Base-by-base conservation (phyloP, 208 protist genomes). In the Trypanosoma conorhini region DNA sequence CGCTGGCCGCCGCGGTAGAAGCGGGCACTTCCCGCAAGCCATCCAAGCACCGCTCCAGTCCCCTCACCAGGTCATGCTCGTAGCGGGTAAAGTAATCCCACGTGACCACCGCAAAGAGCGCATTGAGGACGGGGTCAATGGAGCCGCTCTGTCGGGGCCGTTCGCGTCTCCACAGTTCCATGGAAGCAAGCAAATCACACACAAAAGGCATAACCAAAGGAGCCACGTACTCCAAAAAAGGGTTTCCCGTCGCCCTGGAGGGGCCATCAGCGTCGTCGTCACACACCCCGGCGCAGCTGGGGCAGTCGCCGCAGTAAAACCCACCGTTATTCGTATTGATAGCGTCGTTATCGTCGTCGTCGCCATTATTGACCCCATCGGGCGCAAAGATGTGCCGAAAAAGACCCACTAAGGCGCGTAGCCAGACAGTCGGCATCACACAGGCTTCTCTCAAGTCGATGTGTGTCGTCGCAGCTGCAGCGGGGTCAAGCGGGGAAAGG, bases 51-150 rank as follows among this genome's bases (percentile, higher is more conserved):
- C 33, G 56, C 19, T 50, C 28, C 21, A 75, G 40, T n/a, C 62
- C 17, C 24, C 28, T 22, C 10, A 75, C 28, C 58, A 75, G 62
- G 12, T 62, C 54, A 63, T 62, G 70, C 30, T 63, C 42, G 54
- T 75, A 68, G 5, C 42, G 26, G n/a, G 52, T 67, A 40, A 75
- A 69, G 48, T 75, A 75, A 33, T 44, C 24, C 62, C 61, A 75
- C 24, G 60, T 38, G 28, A 75, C 62, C 13, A 67, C 21, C 7
- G 44, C 9, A 15, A 75, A 67, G 46, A 75, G 48, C 0, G 24
- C n/a, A 57, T 13, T 33, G 26, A 75, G 30, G 9, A 30, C 35
- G 5, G 62, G 30, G n/a, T 67, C 54, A 22, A 75, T 40, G 28
- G 21, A 19, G 12, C 35, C 30, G 40, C 35, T 28, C 12, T 51